Evolutionary conservation across 1,139 yeast genomes (phyloP).

Genomic region (Kodamaea plutei): DNA sequence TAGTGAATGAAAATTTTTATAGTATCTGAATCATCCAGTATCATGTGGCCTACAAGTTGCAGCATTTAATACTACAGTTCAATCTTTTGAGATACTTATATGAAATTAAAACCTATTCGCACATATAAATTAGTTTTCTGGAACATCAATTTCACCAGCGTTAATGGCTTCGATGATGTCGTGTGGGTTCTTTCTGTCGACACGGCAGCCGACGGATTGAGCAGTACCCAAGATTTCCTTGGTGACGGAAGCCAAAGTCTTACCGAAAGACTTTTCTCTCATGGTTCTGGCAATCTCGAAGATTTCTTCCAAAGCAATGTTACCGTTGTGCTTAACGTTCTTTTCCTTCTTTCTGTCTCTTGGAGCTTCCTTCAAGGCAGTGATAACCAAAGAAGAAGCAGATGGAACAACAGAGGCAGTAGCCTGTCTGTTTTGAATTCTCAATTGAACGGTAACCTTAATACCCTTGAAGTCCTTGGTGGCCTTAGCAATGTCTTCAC

Average conservation of each 20-base stretch:
- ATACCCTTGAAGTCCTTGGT: constrained; percentile 99
- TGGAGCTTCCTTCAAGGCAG: constrained; percentile 99
- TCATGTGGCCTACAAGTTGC: too few relatives aligned
- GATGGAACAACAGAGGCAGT: constrained; percentile 98
- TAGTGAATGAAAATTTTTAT: too few relatives aligned
- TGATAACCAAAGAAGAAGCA: constrained; percentile 97
- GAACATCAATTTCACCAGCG: constrained; percentile 97
- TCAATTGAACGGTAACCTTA: constrained; percentile 97
- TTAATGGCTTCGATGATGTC: constrained; percentile 96
- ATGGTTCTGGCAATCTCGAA: constrained; percentile 96
- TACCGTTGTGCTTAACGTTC: constrained; percentile 99
- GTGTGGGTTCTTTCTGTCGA: constrained; percentile 99
- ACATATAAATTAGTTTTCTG: constrained; percentile 70
- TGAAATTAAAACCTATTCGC: constrained; percentile 27
- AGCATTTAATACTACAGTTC: too few relatives aligned
- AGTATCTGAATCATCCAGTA: too few relatives aligned
- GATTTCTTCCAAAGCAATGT: constrained; percentile 95
- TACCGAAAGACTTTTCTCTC: constrained; percentile 98
- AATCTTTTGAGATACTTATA: too few relatives aligned
- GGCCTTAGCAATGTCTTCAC: constrained; percentile 99
- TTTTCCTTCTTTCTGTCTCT: constrained; percentile 99
- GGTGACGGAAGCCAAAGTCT: constrained; percentile 92
- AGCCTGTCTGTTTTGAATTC: constrained; percentile 99
- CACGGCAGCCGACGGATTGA: constrained; percentile 98
- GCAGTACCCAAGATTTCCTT: constrained; percentile 99